Conservation (phyloP, 2,329 filamentous ascomycete genomes). For the Pestalotiopsis sp. region DNA sequence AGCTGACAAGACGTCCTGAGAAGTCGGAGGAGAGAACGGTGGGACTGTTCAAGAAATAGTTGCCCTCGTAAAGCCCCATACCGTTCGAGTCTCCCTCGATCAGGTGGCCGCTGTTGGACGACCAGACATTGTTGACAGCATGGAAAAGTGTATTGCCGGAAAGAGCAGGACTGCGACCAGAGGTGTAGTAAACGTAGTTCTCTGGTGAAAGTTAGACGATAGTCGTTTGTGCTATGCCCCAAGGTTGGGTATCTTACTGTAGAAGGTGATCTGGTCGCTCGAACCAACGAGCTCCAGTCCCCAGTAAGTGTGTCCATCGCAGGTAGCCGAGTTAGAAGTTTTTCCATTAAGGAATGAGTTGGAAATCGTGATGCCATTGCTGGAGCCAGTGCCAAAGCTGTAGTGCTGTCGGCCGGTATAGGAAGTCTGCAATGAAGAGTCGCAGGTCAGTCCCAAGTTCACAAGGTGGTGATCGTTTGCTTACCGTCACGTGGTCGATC, state of each 20-base stretch:
- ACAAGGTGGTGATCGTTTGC: not conserved
- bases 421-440: constrained; percentile 22
- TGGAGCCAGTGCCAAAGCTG: constrained; percentile 34
- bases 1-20: constrained; percentile 27
- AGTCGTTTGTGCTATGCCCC: too few species aligned
- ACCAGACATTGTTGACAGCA: constrained; percentile 33
- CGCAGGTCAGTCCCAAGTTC: not conserved
- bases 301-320: constrained; percentile 51
- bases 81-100: constrained; percentile 26
- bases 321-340: constrained; percentile 43
- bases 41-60: constrained; percentile 26
- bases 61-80: constrained; percentile 31
- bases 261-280: constrained; percentile 2
- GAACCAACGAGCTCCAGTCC: constrained; percentile 2
- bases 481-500: constrained; percentile 24
- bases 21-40: constrained; percentile 22
- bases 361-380: constrained; percentile 44
- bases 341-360: constrained; percentile 48
- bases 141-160: constrained; percentile 30
- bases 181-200: constrained; percentile 20
- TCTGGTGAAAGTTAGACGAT: not conserved
- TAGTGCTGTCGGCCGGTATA: constrained; percentile 48
- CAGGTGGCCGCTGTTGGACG: constrained; percentile 27
- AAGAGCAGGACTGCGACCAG: constrained; percentile 28
- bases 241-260: not conserved